Percentiles rank a stretch among this genome's conserved stretches.
Evolutionary conservation across 2,329 filamentous ascomycete genomes (phyloP).

Genomic region (Gnomoniopsis smithogilvyi): DNA sequence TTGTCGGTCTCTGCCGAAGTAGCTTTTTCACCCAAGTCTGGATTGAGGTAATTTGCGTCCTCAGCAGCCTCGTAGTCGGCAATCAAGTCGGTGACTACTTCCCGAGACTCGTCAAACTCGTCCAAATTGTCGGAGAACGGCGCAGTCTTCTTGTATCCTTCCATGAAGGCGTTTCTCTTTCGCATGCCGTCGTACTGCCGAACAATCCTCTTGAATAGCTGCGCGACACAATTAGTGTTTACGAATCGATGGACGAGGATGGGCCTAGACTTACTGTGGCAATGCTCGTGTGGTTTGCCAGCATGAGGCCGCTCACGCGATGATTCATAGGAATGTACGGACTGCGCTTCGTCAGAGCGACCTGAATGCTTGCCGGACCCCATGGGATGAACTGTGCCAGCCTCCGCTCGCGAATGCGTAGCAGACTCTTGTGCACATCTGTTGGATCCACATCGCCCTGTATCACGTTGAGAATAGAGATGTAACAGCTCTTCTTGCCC

Average conservation of each 20-base stretch:
- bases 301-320: conserved; percentile 92
- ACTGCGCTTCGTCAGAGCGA: conserved; percentile 92
- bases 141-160: conserved; percentile 92
- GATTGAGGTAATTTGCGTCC: conserved; percentile 82
- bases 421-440: conserved; percentile 95
- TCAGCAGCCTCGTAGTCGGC: conserved; percentile 96
- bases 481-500: conserved; percentile 97
- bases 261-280: conserved; percentile 61
- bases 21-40: conserved; percentile 55
- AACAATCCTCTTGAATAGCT: conserved; percentile 91
- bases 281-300: conserved; percentile 97
- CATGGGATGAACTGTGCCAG: conserved; percentile 97
- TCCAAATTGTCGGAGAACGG: conserved; percentile 88
- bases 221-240: background rate
- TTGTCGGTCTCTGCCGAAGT: conserved; percentile 53
- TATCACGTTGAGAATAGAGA: conserved; percentile 97
- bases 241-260: background rate
- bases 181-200: conserved; percentile 90
- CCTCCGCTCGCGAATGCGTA: conserved; percentile 90
- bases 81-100: conserved; percentile 88
- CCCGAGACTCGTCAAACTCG: conserved; percentile 92
- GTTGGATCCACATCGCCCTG: conserved; percentile 98
- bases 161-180: conserved; percentile 95
- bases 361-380: conserved; percentile 97
- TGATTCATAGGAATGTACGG: conserved; percentile 94